These are phyloP conservation scores for Ganoderma lucidum DNA, from an alignment of 1,284 basidiomycete genomes.

Conservation along the genomic window DNA sequence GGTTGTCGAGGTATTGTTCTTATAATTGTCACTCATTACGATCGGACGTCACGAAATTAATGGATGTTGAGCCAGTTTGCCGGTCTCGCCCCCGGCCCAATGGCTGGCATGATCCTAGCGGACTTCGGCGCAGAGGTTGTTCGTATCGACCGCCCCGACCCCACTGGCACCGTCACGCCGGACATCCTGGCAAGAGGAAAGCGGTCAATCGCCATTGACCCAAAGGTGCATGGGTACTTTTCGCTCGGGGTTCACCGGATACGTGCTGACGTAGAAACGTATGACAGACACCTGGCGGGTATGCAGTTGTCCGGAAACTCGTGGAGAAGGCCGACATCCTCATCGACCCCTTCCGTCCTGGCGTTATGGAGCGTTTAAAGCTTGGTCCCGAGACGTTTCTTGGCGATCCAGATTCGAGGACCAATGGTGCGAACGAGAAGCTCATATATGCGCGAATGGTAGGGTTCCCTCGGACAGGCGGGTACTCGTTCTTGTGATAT, in stretches of 20 bases:
- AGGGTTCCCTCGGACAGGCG: constrained; percentile 73
- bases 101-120: constrained; percentile 81
- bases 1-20: constrained; percentile 59
- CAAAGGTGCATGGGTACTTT: constrained; percentile 45
- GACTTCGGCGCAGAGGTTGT: constrained; percentile 85
- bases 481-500: constrained; percentile 9
- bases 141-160: constrained; percentile 68
- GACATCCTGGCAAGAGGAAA: constrained; percentile 78
- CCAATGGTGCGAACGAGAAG: constrained; percentile 61
- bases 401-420: constrained; percentile 44
- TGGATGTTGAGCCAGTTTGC: constrained; percentile 65
- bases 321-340: constrained; percentile 77
- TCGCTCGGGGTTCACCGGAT: background rate
- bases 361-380: constrained; percentile 81
- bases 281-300: constrained; percentile 59
- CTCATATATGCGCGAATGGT: constrained; percentile 73
- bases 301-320: constrained; percentile 63
- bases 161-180: constrained; percentile 31
- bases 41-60: background rate
- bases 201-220: constrained; percentile 74
- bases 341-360: constrained; percentile 87
- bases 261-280: background rate
- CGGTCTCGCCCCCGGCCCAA: constrained; percentile 86
- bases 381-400: constrained; percentile 81
- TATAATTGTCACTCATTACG: background rate